These are phyloP conservation scores for Ophiostoma triangulosporum DNA, from an alignment of 2,329 filamentous ascomycete genomes.

Conservation along the genomic window DNA sequence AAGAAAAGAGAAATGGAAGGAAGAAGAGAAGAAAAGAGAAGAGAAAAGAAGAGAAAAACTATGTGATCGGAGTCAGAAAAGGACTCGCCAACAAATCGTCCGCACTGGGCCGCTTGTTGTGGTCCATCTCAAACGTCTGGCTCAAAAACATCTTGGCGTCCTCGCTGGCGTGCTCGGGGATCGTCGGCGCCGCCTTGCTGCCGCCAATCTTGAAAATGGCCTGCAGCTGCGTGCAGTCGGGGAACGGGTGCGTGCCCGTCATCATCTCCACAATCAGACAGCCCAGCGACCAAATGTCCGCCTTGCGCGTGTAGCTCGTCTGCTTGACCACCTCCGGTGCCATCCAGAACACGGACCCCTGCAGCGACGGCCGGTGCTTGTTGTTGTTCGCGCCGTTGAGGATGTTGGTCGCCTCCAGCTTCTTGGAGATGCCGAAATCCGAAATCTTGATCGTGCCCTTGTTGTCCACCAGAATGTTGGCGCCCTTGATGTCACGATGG, in stretches of 20 bases:
- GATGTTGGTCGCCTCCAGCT: slow-evolving; percentile 82
- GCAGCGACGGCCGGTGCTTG: slow-evolving; percentile 64
- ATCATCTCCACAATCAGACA: slow-evolving; percentile 99
- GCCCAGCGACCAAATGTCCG: slow-evolving; percentile 95
- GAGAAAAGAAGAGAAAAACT: not conserved
- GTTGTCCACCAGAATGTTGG: slow-evolving; percentile 97
- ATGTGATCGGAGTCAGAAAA: slow-evolving; percentile 62
- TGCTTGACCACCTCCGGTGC: slow-evolving; percentile 96
- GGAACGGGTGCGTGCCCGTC: slow-evolving; percentile 90
- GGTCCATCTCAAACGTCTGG: slow-evolving; percentile 90
- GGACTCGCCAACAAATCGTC: slow-evolving; percentile 77
- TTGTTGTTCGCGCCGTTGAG: slow-evolving; percentile 55
- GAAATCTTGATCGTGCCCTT: slow-evolving; percentile 99
- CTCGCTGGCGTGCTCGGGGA: slow-evolving; percentile 72
- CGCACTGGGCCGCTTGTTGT: slow-evolving; percentile 80
- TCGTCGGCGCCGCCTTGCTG: slow-evolving; percentile 71
- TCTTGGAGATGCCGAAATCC: slow-evolving; percentile 97
- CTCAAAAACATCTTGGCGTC: slow-evolving; percentile 75
- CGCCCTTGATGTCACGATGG: slow-evolving; percentile 96
- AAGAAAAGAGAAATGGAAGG: slow-evolving; percentile 7
- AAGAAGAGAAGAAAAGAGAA: not conserved
- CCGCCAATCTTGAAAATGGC: slow-evolving; percentile 98
- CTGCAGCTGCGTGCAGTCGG: slow-evolving; percentile 91
- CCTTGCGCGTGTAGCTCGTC: slow-evolving; percentile 94
- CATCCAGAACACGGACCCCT: slow-evolving; percentile 99